A percentile compares a stretch with the other conserved stretches of the same genome.
phyloP scores from a whole-genome alignment of 805 yeast genomes.

The Metschnikowia matae region DNA sequence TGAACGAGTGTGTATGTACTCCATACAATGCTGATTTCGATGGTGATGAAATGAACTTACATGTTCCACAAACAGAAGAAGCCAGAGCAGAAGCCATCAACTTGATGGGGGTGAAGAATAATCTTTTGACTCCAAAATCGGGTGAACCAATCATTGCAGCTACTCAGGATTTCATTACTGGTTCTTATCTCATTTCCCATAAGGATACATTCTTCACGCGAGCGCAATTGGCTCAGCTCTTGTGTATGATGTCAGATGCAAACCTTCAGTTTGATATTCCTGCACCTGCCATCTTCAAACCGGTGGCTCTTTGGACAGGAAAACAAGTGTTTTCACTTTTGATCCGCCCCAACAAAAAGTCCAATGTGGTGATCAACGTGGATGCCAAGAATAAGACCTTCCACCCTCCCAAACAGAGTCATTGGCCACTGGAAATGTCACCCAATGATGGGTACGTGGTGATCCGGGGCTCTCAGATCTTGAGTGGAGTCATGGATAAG shows the following conservation, averaged over 20 bases:
- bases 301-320: slow-evolving; percentile 92
- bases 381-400: slow-evolving; percentile 94
- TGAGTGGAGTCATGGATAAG: slow-evolving; percentile 96
- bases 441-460: slow-evolving; percentile 94
- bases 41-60: slow-evolving; percentile 98
- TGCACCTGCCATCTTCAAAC: slow-evolving; percentile 91
- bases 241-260: slow-evolving; percentile 97
- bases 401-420: slow-evolving; percentile 63
- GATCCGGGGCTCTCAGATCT: slow-evolving; percentile 81
- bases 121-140: slow-evolving; percentile 89
- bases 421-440: slow-evolving; percentile 85
- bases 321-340: slow-evolving; percentile 88
- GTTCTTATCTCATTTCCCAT: slow-evolving; percentile 86
- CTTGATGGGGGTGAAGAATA: slow-evolving; percentile 96
- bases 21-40: slow-evolving; percentile 99
- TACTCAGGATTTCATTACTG: slow-evolving; percentile 98
- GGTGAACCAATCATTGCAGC: slow-evolving; percentile 99
- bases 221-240: slow-evolving; percentile 73
- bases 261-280: slow-evolving; percentile 85
- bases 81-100: slow-evolving; percentile 98
- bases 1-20: slow-evolving; percentile 98
- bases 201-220: slow-evolving; percentile 92
- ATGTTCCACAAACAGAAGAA: slow-evolving; percentile 98
- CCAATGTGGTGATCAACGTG: slow-evolving; percentile 81
- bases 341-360: slow-evolving; percentile 72